Percentiles rank a stretch among this genome's conserved stretches.
Evolutionary conservation across 108 stramenopile species (phyloP).

Genomic region (Aurantiochytrium sp.): DNA sequence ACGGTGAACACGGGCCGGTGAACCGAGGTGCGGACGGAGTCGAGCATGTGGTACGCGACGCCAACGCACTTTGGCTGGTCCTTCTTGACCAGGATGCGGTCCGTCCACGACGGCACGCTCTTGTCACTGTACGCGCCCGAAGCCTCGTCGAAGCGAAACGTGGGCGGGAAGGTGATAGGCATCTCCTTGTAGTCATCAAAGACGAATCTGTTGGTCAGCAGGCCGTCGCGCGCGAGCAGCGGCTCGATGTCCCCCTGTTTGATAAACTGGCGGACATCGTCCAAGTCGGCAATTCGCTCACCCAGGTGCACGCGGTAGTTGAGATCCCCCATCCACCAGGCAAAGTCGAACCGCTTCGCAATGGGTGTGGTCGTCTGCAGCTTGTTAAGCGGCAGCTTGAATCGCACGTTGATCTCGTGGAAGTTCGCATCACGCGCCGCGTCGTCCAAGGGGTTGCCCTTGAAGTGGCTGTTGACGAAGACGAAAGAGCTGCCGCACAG

Average conservation of each 20-base stretch:
- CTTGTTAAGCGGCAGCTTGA: background rate
- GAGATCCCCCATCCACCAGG: constrained; percentile 41
- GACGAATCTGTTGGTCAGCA: background rate
- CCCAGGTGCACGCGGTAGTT: constrained; percentile 42
- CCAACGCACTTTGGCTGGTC: too few species aligned
- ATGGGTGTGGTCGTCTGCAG: background rate
- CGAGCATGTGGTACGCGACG: background rate
- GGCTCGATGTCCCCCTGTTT: background rate
- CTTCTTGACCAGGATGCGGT: background rate
- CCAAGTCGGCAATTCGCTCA: background rate
- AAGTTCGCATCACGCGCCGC: background rate
- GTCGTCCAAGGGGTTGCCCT: background rate
- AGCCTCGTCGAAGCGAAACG: background rate
- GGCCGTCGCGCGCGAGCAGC: background rate
- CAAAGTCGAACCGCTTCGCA: constrained; percentile 22
- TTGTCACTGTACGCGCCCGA: background rate
- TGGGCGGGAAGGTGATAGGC: background rate
- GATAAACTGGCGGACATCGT: background rate
- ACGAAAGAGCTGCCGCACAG: background rate
- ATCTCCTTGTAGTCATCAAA: background rate
- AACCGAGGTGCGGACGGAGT: background rate
- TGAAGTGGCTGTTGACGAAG: background rate
- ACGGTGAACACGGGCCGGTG: background rate
- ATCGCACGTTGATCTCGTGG: background rate
- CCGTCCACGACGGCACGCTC: background rate